Evolutionary conservation across 257 asterid genomes (phyloP), one percentile per base, ranked within the genome.

Genomic region (Solanum habrochaites): DNA sequence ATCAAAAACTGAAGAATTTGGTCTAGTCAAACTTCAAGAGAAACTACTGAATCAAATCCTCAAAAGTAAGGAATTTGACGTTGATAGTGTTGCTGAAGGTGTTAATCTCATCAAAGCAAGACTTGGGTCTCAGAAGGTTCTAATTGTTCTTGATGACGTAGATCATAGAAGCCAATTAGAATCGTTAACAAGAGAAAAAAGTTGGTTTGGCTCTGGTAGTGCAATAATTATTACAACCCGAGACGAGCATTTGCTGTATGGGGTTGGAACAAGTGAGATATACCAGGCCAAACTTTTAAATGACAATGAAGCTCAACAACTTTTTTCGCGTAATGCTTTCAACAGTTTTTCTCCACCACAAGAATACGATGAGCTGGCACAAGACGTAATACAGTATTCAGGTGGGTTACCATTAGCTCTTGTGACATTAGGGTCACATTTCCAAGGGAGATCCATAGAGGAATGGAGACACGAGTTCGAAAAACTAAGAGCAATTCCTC

Each of bases 401-500:
- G 64, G 84, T 16, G 71, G 87, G 37, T 5, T 85, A 3, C 87
- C 87, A 32, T 85, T 85, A 85, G 84, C 87, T 35, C 87, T 85
- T 52, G 70, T 73, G 83, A 47, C 31, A 71, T 85, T 71, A 1
- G 43, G 77, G n/a, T 31, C 25, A 31, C 77, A 32, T 70, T 8
- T 70, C 4, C 77, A 15, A 31, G 77, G 77, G 11, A 16, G 77
- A 70, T 70, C 77, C 11, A 0, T 70, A 0, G 14, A 70, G 16
- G 43, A 70, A 31, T 31, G 77, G 77, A 31, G n/a, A 15, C 0
- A 70, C 7, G 14, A 70, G 3, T 31, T 32, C 42, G 3, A 3
- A 1, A 70, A 4, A 70, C 25, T 70, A 15, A 70, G 4, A 70
- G 43, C 42, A 7, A 70, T 70, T 70, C 77, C 77, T 70, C 77